Evolutionary conservation across 208 protist species (phyloP), one percentile per base, ranked within the genome.

Genomic region (Leptomonas pyrrhocoris): DNA sequence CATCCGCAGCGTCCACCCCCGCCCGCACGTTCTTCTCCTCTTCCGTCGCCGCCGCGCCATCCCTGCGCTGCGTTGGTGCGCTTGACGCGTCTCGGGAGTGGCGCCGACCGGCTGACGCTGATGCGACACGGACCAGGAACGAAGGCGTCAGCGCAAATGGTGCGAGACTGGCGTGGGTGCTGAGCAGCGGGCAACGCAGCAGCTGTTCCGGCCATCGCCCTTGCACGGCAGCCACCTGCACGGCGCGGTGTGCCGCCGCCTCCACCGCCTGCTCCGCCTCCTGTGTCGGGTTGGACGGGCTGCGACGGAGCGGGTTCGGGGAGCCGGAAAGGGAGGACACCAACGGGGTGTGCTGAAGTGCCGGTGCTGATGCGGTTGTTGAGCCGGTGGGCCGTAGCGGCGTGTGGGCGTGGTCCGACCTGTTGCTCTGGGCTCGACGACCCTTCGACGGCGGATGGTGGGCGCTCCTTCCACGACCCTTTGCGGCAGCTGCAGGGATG

Each of bases 181-280:
- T 74, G 49, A 74, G 53, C 51, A 68, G 60, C 8, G 68, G 68
- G 0, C 30, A 25, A 8, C 38, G 60, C 58, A 74, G 53, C 8
- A 74, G 38, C 60, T 74, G 60, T 25, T 68, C 68, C 21, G 68
- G 59, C 68, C 68, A 74, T n/a, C 55, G 68, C 3, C 59, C 68
- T n/a, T 40, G 53, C 38, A 48, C 40, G 1, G 60, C 68, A 8
- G 68, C 59, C 25, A 60, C 31, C 53, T 74, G 68, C 50, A 46
- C 16, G 6, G 40, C 42, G 31, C 38, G 64, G 16, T 67, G 48
- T 1, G 40, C 58, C 2, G 38, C 58, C 21, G 18, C 0, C 42
- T 60, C 48, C 36, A 28, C 49, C 31, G 34, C 49, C 25, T 51
- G 49, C 23, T 65, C 68, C 5, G 38, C 21, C 4, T 57, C 59